These are phyloP conservation scores for Xylariaceae sp. DNA, from an alignment of 2,329 filamentous ascomycete genomes.

Conservation along the genomic window DNA sequence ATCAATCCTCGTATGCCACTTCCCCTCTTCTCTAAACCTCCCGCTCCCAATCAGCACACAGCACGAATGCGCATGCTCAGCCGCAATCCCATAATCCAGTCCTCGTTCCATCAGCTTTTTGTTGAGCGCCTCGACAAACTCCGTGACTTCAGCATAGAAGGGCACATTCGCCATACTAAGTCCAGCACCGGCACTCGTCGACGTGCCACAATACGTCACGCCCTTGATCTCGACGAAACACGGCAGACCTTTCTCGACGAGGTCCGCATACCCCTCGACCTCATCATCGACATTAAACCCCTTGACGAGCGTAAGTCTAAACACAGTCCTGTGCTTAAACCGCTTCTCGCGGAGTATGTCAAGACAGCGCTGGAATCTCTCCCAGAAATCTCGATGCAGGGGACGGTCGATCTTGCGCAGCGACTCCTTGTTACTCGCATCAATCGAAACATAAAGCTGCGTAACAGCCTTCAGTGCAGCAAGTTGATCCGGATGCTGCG, in stretches of 20 bases:
- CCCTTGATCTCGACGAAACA: slow-evolving; percentile 96
- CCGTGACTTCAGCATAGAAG: slow-evolving; percentile 85
- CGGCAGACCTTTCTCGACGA: slow-evolving; percentile 80
- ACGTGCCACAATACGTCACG: slow-evolving; percentile 93
- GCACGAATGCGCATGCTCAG: slow-evolving; percentile 93
- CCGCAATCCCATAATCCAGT: slow-evolving; percentile 82
- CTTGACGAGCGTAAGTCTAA: slow-evolving; percentile 91
- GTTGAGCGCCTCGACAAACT: slow-evolving; percentile 76
- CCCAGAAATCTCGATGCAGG: slow-evolving; percentile 95
- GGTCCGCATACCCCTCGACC: slow-evolving; percentile 80
- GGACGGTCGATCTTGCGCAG: slow-evolving; percentile 86
- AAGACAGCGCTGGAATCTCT: slow-evolving; percentile 85
- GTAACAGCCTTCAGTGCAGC: slow-evolving; percentile 80
- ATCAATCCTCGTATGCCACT: slow-evolving; percentile 90
- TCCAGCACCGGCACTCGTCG: slow-evolving; percentile 76
- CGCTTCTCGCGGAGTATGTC: slow-evolving; percentile 83
- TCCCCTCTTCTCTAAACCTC: slow-evolving; percentile 70
- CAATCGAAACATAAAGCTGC: slow-evolving; percentile 93
- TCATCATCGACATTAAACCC: slow-evolving; percentile 98
- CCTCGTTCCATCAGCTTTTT: slow-evolving; percentile 64
- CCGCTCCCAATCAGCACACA: slow-evolving; percentile 83
- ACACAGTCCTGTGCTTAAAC: slow-evolving; percentile 85
- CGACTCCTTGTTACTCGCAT: slow-evolving; percentile 85
- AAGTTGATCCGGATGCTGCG: slow-evolving; percentile 90
- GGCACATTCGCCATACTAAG: slow-evolving; percentile 97